Conservation (phyloP, 306 rosid genomes). For the Canavalia ensiformis region DNA sequence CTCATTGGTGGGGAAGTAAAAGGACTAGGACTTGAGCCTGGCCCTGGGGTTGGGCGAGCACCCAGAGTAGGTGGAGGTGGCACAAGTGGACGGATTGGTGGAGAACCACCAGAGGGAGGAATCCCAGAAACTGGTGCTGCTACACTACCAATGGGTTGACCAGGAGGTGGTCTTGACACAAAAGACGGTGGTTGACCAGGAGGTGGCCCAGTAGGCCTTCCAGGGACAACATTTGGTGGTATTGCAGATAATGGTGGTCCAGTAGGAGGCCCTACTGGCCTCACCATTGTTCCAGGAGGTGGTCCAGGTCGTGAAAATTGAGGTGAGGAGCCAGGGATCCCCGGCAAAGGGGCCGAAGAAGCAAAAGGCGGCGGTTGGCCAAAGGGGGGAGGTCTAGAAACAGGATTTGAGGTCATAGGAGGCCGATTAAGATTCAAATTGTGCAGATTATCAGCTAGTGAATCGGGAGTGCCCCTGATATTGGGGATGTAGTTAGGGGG, state of each 20-base stretch:
- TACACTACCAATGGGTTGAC: slow-evolving; percentile 53
- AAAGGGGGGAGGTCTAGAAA: slow-evolving; percentile 77
- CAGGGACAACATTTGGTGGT: slow-evolving; percentile 53
- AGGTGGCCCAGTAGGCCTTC: slow-evolving; percentile 61
- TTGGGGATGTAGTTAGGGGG: slow-evolving; percentile 78
- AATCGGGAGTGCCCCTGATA: slow-evolving; percentile 58
- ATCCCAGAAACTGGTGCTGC: slow-evolving; percentile 59
- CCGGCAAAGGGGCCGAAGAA: slow-evolving; percentile 59
- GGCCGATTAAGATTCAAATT: slow-evolving; percentile 86
- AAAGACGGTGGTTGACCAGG: slow-evolving; percentile 55
- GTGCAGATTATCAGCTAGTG: slow-evolving; percentile 65
- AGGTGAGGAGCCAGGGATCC: slow-evolving; percentile 60
- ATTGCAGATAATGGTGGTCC: slow-evolving; percentile 61
- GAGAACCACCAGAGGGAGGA: slow-evolving; percentile 61
- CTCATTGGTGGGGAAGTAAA: slow-evolving; percentile 57
- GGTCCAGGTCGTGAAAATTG: slow-evolving; percentile 81
- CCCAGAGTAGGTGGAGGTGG: slow-evolving; percentile 51
- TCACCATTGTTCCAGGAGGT: slow-evolving; percentile 60
- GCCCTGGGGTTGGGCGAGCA: slow-evolving; percentile 60
- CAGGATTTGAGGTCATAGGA: slow-evolving; percentile 70
- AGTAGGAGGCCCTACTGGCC: slow-evolving; percentile 65
- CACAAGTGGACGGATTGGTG: slow-evolving; percentile 54
- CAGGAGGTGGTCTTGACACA: slow-evolving; percentile 69
- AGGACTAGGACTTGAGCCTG: slow-evolving; percentile 51
- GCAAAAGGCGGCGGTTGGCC: slow-evolving; percentile 71